phyloP scores from a whole-genome alignment of 305 asterid genomes.

The Striga hermonthica region DNA sequence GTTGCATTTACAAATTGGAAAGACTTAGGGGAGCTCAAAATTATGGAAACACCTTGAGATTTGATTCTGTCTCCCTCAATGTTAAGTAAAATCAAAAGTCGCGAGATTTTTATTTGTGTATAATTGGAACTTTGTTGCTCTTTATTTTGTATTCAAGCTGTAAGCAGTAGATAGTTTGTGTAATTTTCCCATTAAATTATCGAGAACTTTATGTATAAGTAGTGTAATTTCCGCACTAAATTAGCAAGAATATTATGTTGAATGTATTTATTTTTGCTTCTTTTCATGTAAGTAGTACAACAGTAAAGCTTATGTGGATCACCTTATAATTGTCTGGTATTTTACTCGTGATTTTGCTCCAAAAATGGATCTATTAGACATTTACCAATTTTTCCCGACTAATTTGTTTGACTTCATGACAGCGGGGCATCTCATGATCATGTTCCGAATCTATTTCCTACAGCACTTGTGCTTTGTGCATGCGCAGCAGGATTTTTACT shows the following conservation, averaged over 20 bases:
- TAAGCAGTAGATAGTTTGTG: background rate
- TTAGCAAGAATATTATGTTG: background rate
- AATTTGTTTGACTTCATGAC: slow-evolving; percentile 33
- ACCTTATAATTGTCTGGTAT: background rate
- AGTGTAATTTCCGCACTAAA: background rate
- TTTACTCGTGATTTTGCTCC: slow-evolving; percentile 5
- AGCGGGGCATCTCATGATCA: slow-evolving; percentile 37
- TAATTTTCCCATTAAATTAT: background rate
- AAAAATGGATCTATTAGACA: background rate
- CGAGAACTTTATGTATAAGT: background rate
- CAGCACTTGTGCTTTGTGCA: slow-evolving; percentile 37
- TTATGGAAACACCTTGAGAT: too few species aligned
- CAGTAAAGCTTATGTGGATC: background rate
- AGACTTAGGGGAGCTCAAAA: too few species aligned
- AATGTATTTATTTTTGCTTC: background rate
- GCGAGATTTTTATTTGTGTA: too few species aligned
- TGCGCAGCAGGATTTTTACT: slow-evolving; percentile 32
- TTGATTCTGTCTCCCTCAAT: too few species aligned
- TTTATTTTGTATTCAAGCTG: background rate
- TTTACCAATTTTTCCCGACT: slow-evolving; percentile 22
- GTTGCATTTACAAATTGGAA: too few species aligned
- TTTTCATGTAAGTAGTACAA: too few species aligned
- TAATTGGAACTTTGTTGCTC: too few species aligned
- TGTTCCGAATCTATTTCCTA: slow-evolving; percentile 36
- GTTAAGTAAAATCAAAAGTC: too few species aligned